phyloP scores from a whole-genome alignment of 2,329 filamentous ascomycete genomes.

The Aspergillus floridensis region DNA sequence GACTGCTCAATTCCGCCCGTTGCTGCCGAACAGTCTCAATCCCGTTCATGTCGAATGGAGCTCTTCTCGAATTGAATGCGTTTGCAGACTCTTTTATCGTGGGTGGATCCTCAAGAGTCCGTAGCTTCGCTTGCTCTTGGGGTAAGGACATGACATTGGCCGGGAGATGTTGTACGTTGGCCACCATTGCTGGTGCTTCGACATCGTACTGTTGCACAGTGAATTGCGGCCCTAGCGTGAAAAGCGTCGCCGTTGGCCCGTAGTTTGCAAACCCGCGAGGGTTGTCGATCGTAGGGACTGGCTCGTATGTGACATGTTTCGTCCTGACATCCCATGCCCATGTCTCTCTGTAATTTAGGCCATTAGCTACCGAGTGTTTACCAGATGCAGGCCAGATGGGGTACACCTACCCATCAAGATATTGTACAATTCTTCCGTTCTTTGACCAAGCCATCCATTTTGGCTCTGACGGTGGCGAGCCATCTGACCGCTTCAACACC shows the following conservation, averaged over 20 bases:
- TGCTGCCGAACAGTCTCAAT: conserved; percentile 61
- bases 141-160: conserved; percentile 76
- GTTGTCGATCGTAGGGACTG: conserved; percentile 78
- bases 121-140: conserved; percentile 61
- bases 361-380: not conserved
- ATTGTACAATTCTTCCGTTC: conserved; percentile 93
- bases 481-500: conserved; percentile 74
- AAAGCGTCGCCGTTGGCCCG: conserved; percentile 84
- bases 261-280: conserved; percentile 82
- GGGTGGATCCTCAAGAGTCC: conserved; percentile 36
- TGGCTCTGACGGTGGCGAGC: conserved; percentile 65
- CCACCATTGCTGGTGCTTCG: conserved; percentile 78
- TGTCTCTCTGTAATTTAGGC: conserved; percentile 63
- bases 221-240: conserved; percentile 83
- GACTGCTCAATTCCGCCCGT: conserved; percentile 64
- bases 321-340: conserved; percentile 96
- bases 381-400: not conserved
- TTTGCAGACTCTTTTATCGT: conserved; percentile 70
- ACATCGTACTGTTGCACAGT: conserved; percentile 95
- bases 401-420: conserved; percentile 74
- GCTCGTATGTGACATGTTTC: conserved; percentile 91
- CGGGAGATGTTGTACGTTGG: conserved; percentile 82
- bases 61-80: conserved; percentile 70
- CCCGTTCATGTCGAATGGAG: conserved; percentile 68
- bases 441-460: conserved; percentile 99